Conservation (phyloP, 1,284 basidiomycete genomes). For the Ustilago trichophora region DNA sequence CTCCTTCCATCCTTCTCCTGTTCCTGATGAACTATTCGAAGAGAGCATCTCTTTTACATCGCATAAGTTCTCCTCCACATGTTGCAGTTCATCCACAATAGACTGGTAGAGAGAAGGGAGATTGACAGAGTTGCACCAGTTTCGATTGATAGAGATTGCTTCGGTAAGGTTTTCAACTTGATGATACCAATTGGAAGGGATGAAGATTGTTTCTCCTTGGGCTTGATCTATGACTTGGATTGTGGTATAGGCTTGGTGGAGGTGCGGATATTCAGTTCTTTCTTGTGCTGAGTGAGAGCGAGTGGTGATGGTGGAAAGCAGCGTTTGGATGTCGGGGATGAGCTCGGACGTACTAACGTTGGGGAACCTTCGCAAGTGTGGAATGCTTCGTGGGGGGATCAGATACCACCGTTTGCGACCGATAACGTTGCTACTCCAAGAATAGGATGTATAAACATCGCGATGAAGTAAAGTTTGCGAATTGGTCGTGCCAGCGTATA, state of each 20-base stretch:
- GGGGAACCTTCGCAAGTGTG: conserved; percentile 62
- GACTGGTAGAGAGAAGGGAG: conserved; percentile 68
- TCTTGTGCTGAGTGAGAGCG: too few relatives aligned
- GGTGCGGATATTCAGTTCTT: neutral
- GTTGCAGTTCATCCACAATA: conserved; percentile 66
- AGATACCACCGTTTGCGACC: conserved; percentile 72
- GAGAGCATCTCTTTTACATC: conserved; percentile 70
- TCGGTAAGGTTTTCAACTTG: conserved; percentile 64
- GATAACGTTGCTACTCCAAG: conserved; percentile 72
- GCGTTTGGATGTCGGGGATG: conserved; percentile 21
- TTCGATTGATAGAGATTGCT: conserved; percentile 59
- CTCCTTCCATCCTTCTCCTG: conserved; percentile 30
- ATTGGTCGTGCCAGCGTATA: conserved; percentile 53
- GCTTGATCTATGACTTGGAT: conserved; percentile 22
- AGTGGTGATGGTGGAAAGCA: neutral
- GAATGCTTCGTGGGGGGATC: conserved; percentile 68
- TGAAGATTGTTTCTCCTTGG: conserved; percentile 55
- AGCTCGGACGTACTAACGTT: conserved; percentile 53
- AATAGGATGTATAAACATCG: conserved; percentile 70
- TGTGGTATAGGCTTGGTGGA: conserved; percentile 2
- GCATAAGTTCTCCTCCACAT: conserved; percentile 68
- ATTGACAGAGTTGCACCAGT: conserved; percentile 70
- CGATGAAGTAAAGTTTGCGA: conserved; percentile 53
- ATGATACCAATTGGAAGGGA: conserved; percentile 66
- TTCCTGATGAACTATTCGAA: too few relatives aligned